Base-by-base conservation (phyloP, 768 basidiomycete species). In the Kwoniella dejecticola region DNA sequence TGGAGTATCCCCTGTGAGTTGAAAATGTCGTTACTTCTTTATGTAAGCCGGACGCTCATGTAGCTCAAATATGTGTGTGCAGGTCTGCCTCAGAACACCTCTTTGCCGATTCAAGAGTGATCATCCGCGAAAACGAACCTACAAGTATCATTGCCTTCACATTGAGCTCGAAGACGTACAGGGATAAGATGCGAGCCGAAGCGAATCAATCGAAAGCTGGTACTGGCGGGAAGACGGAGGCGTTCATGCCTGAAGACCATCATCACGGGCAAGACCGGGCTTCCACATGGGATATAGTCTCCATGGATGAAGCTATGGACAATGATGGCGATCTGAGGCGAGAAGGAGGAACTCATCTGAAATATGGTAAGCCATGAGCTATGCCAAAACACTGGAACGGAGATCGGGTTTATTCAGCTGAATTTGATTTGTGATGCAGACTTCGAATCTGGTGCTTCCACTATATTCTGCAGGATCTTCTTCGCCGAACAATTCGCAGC, bases 401-500 rank as follows among this genome's bases (percentile, higher is more conserved):
- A n/a, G n/a, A n/a, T n/a, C 44, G 21, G 49, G 57, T 66, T 10
- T 13, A 40, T 42, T 19, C 15, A 15, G 19, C 24, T 26, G 4
- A 31, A 8, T 23, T 12, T 10, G 12, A 46, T 15, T n/a, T 10
- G 57, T 38, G 21, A 11, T 67, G n/a, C n/a, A 94, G 92, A 90
- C 3, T 92, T 94, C 68, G 91, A 93, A 75, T 92, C 90, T 66
- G 90, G 89, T 30, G 88, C 89, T 19, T 80, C 94, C 55, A 90
- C 87, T 26, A 94, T 96, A 71, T 92, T 91, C 71, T 96, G 93
- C 73, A 91, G 90, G 1, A 88, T 97, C 60, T 85, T 98, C 45
- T 97, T 91, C 77, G 92, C 94, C 0, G 95, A 98, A 74, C 93
- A 96, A 75, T 99, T 99, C 67, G 94, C 98, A 68, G 91, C 90